Percentiles rank a stretch among this genome's conserved stretches.
Conservation (phyloP, 306 rosid genomes). For the Ziziphus jujuba region DNA sequence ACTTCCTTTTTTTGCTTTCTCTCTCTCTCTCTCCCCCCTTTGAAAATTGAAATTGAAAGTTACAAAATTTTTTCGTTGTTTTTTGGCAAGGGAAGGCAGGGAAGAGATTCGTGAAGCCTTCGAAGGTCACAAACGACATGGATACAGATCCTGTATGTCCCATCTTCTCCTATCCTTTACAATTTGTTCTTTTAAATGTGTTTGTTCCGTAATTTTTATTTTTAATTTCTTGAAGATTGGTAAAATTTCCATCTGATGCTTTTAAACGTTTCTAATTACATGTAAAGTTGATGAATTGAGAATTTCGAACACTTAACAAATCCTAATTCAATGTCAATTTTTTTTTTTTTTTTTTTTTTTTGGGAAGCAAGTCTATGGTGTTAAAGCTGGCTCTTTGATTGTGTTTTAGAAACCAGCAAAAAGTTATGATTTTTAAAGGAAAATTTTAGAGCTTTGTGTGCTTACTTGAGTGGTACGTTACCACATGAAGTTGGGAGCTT, state of each 20-base stretch:
- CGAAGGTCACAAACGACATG: conserved; percentile 68
- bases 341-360: no score
- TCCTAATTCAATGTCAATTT: background rate
- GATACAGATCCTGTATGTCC: conserved; percentile 75
- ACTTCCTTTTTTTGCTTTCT: background rate
- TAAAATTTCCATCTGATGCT: background rate
- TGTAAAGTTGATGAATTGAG: no score
- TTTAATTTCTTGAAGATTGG: no score
- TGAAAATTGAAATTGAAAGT: background rate
- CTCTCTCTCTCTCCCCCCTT: background rate
- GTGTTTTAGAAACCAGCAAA: background rate
- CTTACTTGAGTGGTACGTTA: background rate
- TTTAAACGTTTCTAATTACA: no score
- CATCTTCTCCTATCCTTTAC: background rate
- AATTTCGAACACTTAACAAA: background rate
- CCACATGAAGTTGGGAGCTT: no score
- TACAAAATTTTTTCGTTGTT: background rate
- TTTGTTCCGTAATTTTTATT: no score
- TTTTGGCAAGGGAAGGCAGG: conserved; percentile 56
- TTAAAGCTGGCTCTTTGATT: background rate
- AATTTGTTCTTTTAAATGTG: no score
- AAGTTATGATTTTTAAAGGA: background rate
- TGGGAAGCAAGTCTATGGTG: background rate
- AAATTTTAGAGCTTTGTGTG: background rate
- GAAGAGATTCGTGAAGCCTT: conserved; percentile 71